Evolutionary conservation across 73 alveolate genomes (phyloP).

Genomic region (Paraurostyla sp.): DNA sequence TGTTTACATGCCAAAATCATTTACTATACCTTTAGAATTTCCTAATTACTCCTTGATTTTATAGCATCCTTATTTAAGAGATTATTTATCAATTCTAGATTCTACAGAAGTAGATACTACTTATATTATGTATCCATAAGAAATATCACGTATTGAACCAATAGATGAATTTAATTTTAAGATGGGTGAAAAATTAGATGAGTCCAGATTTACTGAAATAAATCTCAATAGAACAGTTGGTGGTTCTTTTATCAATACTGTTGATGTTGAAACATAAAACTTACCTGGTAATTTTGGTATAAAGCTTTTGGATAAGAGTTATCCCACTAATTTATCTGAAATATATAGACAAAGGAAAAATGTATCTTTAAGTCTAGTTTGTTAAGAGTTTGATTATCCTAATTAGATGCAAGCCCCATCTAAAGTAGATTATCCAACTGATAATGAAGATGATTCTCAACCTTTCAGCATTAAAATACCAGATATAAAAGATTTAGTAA

Average conservation of each 20-base stretch:
- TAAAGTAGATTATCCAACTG: slow-evolving; percentile 24
- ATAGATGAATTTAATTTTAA: too few relatives aligned
- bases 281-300: slow-evolving; percentile 68
- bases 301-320: background rate
- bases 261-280: slow-evolving; percentile 2
- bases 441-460: slow-evolving; percentile 51
- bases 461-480: slow-evolving; percentile 59
- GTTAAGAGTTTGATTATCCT: slow-evolving; percentile 25
- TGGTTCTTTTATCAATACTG: slow-evolving; percentile 42
- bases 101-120: too few relatives aligned
- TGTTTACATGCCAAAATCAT: too few relatives aligned
- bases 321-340: background rate
- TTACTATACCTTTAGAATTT: too few relatives aligned
- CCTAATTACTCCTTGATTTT: too few relatives aligned
- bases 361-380: background rate
- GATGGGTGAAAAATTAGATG: background rate
- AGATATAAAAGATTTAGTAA: slow-evolving; percentile 30
- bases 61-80: too few relatives aligned
- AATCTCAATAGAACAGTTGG: slow-evolving; percentile 2
- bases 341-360: slow-evolving; percentile 25
- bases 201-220: background rate
- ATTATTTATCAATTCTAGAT: too few relatives aligned
- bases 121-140: too few relatives aligned
- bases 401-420: background rate
- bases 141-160: too few relatives aligned